Evolutionary conservation across 2,329 filamentous ascomycete species (phyloP), one percentile per base, ranked within the genome.

Genomic region (Fusarium xylarioides): DNA sequence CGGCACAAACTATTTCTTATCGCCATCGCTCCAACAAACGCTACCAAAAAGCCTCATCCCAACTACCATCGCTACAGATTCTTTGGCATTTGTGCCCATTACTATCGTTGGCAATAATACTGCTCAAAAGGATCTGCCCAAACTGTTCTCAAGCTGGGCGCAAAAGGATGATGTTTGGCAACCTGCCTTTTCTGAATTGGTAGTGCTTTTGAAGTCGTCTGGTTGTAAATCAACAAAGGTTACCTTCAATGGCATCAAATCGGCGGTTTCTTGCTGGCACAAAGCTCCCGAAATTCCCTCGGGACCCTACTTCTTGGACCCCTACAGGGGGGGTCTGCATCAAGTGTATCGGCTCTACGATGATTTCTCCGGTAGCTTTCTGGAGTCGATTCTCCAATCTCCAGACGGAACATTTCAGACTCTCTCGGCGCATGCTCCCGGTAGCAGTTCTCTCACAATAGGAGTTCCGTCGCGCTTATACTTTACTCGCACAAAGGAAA

Each of bases 381-480:
- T 59, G 1, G 60, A 63, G 6, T 60, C 60, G 0, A 12, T 63
- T 18, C 7, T 63, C 2, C 60, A 63, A 11, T 30, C 16, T 0
- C 7, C 54, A 1, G n/a, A 63, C 1, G 60, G 60, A 11, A 49
- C 15, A 1, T 63, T 63, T 18, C 34, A 60, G 26, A 63, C 54
- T 7, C 60, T 63, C 3, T 16, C 60, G 7, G 40, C 60, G 26
- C 54, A 63, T 4, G 26, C 19, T 4, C 32, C 26, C 0, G 26
- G 60, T 8, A 63, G 60, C 19, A 32, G 14, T 49, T 60, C 60
- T 6, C 38, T 44, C 2, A 49, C 55, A 6, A 37, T 52, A 1
- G 55, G 55, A 6, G 68, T 72, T 6, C 69, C 68, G 0, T 72
- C 69, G 0, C 63, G 69, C 2, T 47, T 72, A 0, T 72, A 72